Evolutionary conservation across 768 basidiomycete genomes (phyloP).

Genomic region (Hericium coralloides): DNA sequence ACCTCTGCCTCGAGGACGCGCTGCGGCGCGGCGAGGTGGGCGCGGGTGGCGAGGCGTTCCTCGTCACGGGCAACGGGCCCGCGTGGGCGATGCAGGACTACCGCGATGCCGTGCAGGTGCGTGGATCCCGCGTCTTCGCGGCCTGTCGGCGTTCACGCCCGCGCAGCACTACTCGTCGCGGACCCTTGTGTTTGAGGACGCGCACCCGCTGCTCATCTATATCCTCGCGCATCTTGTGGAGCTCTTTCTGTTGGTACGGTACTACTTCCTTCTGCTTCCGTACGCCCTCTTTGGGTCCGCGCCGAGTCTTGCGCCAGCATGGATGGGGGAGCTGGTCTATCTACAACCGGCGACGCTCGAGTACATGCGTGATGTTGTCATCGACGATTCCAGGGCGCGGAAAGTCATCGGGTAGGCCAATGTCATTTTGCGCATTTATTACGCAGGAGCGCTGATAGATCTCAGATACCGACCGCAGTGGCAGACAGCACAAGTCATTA

Average conservation of each 20-base stretch:
- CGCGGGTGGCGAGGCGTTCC: slow-evolving; percentile 24
- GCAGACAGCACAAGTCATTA: slow-evolving; percentile 23
- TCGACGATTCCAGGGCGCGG: slow-evolving; percentile 28
- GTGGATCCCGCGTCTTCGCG: background rate
- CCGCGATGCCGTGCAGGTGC: slow-evolving; percentile 24
- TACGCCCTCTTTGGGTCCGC: slow-evolving; percentile 8
- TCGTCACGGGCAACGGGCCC: slow-evolving; percentile 25
- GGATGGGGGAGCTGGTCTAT: slow-evolving; percentile 24
- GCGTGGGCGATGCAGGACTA: slow-evolving; percentile 23
- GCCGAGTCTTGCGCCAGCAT: slow-evolving; percentile 20
- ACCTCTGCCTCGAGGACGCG: slow-evolving; percentile 25
- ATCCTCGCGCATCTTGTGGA: slow-evolving; percentile 25
- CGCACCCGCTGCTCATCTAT: slow-evolving; percentile 23
- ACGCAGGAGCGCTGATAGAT: background rate
- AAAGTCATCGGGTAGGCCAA: slow-evolving; percentile 21
- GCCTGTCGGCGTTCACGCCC: background rate
- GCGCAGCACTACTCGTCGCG: slow-evolving; percentile 23
- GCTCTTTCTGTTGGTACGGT: slow-evolving; percentile 23
- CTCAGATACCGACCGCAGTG: slow-evolving; percentile 24
- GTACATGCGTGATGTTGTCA: slow-evolving; percentile 21
- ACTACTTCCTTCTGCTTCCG: slow-evolving; percentile 19
- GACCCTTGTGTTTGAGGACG: slow-evolving; percentile 18
- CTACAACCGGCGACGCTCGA: slow-evolving; percentile 25
- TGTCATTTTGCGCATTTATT: background rate
- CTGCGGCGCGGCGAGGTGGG: slow-evolving; percentile 17